Evolutionary conservation across 2,329 filamentous ascomycete genomes (phyloP), one percentile per base, ranked within the genome.

Genomic region (Tolypocladium album): DNA sequence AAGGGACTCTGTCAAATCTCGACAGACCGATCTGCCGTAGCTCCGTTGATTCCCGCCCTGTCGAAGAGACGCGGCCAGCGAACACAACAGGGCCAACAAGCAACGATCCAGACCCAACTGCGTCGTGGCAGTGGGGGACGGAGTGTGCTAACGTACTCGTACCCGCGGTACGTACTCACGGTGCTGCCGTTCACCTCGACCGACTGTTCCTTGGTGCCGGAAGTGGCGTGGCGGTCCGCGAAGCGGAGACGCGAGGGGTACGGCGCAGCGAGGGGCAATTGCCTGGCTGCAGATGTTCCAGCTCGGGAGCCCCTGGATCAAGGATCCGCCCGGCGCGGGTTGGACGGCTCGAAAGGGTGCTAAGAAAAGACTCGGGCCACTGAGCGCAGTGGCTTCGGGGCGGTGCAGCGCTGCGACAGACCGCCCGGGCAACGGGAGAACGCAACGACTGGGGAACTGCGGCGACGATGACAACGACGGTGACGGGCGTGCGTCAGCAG

Each of bases 191-290:
- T 31, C 8, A 34, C 27, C 27, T n/a, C 59, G 39, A 40, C 39
- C 59, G 39, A 40, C 39, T 11, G 24, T 55, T 15, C 55, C 40
- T 55, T 52, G 59, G 53, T 55, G 58, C 59, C 61, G 62, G 59
- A 59, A 56, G 63, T 61, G 63, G 63, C 61, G 63, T 58, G 58
- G 60, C 63, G 63, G 62, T 61, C 62, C 62, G 62, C 47, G 60
- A 42, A 38, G 62, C 58, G 58, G 61, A 61, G 47, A 34, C 50
- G 56, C 55, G 55, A 55, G 56, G 53, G 60, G 58, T 56, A 61
- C 59, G 36, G 31, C 9, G 17, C 24, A 56, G 2, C 17, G 38
- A 34, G 36, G 52, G 58, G 36, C 36, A 47, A 20, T 15, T 24
- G 38, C 45, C 45, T 38, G 55, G 40, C 53, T 27, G 43, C 4